Base-by-base conservation (phyloP, 2,329 filamentous ascomycete genomes). In the Hymenoscyphus linearis region DNA sequence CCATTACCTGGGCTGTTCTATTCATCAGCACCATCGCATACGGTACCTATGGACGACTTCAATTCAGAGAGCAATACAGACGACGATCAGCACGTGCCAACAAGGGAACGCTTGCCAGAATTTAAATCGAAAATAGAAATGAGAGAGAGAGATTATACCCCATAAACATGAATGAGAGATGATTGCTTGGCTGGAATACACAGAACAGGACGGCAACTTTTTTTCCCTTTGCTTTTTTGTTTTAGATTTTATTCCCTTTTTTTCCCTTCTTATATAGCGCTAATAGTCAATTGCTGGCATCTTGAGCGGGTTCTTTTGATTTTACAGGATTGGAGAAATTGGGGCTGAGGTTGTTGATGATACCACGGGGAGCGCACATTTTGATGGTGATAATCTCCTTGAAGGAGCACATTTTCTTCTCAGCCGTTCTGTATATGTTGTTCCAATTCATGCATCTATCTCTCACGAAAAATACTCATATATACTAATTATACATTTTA, bases 31-130 rank as follows among this genome's bases (percentile, higher is more conserved):
- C 81, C 25, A 83, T 88, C 64, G 87, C 81, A 2, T 80, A 82
- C 60, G 89, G 89, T 60, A 90, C 87, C 4, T 80, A 84, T 62
- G 81, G 87, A 71, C 80, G 88, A 59, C 85, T 88, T 61, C 79
- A 82, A 70, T 89, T 87, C 75, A 79, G 85, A 40, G 84, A 88
- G 55, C 79, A 82, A 66, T 90, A 86, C 74, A 76, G 80, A 69
- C 77, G 80, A 65, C 77, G 82, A 59, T 74, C 79, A 54, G 79
- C 78, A 16, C 74, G 76, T 57, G 77, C 70, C 0, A 66, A 67
- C 59, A 80, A 79, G 69, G 71, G 69, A 12, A 54, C 65, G 27
- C 27, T 66, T 60, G 63, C 68, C 22, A 60, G 68, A 55, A 71
- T 72, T 60, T 72, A 65, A 53, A 62, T 22, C 13, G n/a, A 35